phyloP scores from a whole-genome alignment of 2,329 filamentous ascomycete species.

The Colletotrichum gigasporum region DNA sequence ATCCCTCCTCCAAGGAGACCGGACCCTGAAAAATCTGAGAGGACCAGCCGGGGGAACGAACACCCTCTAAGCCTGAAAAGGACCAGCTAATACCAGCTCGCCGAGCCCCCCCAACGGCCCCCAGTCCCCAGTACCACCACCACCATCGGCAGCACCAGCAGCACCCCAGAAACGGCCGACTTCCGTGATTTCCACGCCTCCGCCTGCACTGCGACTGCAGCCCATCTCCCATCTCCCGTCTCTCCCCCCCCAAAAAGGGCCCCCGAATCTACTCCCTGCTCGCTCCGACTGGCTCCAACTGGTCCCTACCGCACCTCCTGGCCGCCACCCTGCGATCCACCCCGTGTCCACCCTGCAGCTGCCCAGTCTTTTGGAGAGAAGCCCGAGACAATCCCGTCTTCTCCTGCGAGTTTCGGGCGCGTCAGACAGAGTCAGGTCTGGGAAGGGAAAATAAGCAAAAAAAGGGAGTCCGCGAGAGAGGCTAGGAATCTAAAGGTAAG shows the following conservation, averaged over 20 bases:
- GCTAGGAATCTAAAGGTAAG: constrained; percentile 14
- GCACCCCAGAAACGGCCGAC: neutral
- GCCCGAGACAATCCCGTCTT: constrained; percentile 26
- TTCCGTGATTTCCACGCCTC: constrained; percentile 14
- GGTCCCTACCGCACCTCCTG: neutral
- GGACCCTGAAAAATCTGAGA: constrained; percentile 23
- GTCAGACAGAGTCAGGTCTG: constrained; percentile 23
- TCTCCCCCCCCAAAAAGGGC: neutral
- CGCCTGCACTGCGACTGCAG: constrained; percentile 19
- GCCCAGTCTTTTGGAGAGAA: constrained; percentile 18
- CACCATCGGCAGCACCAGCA: neutral
- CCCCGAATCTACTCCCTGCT: constrained; percentile 1
- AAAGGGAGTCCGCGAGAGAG: constrained; percentile 12
- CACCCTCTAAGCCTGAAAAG: constrained; percentile 23
- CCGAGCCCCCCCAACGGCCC: neutral
- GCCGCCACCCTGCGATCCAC: constrained; percentile 12
- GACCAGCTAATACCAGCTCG: neutral
- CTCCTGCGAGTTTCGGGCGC: constrained; percentile 23
- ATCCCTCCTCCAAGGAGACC: constrained; percentile 17
- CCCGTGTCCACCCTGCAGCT: constrained; percentile 6
- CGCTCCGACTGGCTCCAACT: neutral
- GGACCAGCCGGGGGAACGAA: constrained; percentile 14
- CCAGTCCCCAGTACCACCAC: neutral
- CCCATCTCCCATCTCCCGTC: neutral
- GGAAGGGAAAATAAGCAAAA: constrained; percentile 15